A percentile compares a stretch with the other conserved stretches of the same genome.
These are phyloP conservation scores for Colletotrichum sp. DNA, from an alignment of 2,329 filamentous ascomycete genomes.

Conservation along the genomic window DNA sequence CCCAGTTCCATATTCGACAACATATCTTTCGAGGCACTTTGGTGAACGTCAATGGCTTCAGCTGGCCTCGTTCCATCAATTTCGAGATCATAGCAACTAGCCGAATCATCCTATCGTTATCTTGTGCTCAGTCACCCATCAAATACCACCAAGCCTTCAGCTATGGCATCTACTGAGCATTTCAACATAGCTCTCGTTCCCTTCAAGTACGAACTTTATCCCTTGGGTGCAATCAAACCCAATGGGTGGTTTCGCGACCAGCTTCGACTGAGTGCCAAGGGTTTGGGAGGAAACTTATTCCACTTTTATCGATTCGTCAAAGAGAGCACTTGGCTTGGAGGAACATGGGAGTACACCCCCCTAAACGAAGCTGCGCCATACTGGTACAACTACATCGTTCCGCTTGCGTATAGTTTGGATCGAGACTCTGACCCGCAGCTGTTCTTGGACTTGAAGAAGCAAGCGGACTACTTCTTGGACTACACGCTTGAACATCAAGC, in stretches of 20 bases:
- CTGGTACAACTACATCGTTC: conserved; percentile 65
- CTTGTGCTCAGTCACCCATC: background rate
- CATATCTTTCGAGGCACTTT: background rate
- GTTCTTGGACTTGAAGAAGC: background rate
- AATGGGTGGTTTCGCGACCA: conserved; percentile 58
- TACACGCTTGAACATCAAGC: conserved; percentile 55
- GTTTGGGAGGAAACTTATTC: conserved; percentile 55
- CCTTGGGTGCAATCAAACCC: conserved; percentile 55
- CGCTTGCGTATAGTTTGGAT: conserved; percentile 56
- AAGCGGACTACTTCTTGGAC: conserved; percentile 40
- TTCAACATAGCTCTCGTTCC: conserved; percentile 29
- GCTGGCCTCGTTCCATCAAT: background rate
- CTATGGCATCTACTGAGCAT: background rate
- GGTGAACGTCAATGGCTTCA: background rate
- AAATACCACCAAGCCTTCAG: background rate
- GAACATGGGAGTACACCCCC: conserved; percentile 55
- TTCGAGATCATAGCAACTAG: background rate
- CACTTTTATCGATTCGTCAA: conserved; percentile 61
- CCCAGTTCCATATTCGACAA: background rate
- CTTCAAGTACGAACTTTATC: conserved; percentile 41
- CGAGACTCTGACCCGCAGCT: conserved; percentile 30
- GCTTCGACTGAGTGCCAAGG: conserved; percentile 51
- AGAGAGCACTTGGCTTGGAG: conserved; percentile 55
- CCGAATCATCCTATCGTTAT: background rate
- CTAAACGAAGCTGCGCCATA: conserved; percentile 63